Conservation (phyloP, 1,284 basidiomycete species). For the Microbotryum violaceum region DNA sequence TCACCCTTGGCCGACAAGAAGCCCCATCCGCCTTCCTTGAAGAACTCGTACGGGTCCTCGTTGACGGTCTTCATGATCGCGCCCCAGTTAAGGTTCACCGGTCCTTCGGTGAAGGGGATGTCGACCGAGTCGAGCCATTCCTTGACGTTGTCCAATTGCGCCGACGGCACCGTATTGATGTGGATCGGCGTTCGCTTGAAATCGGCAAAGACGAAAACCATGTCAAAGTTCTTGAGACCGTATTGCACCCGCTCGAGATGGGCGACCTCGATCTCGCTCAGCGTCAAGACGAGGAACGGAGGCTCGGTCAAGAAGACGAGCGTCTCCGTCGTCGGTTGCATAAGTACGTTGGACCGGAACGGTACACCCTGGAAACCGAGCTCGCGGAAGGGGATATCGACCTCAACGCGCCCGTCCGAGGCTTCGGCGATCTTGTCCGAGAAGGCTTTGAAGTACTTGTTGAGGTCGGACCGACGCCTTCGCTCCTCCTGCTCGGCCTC, state of each 20-base stretch:
- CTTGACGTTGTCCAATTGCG: conserved; percentile 87
- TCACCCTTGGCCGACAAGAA: conserved; percentile 72
- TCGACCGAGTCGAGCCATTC: conserved; percentile 98
- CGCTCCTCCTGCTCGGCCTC: conserved; percentile 98
- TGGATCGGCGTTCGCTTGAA: conserved; percentile 86
- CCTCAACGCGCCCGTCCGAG: conserved; percentile 68
- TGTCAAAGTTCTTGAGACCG: conserved; percentile 92
- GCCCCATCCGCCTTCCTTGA: conserved; percentile 88
- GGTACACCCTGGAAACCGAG: conserved; percentile 96
- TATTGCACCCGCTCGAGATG: conserved; percentile 97
- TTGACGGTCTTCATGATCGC: conserved; percentile 73
- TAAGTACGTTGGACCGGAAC: conserved; percentile 83
- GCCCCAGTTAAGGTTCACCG: conserved; percentile 96
- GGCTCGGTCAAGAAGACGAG: conserved; percentile 91
- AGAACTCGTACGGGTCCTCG: conserved; percentile 92
- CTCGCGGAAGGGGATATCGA: conserved; percentile 96
- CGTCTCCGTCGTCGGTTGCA: conserved; percentile 96
- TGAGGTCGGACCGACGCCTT: conserved; percentile 75
- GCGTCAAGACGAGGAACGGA: conserved; percentile 91
- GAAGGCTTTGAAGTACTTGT: conserved; percentile 92
- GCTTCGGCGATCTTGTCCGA: conserved; percentile 89
- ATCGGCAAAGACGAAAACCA: conserved; percentile 94
- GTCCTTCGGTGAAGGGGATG: conserved; percentile 90
- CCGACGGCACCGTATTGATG: conserved; percentile 88
- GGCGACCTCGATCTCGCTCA: conserved; percentile 90